These are phyloP conservation scores for Aureobasidium leucospermi DNA, from an alignment of 2,329 filamentous ascomycete genomes.

Conservation along the genomic window DNA sequence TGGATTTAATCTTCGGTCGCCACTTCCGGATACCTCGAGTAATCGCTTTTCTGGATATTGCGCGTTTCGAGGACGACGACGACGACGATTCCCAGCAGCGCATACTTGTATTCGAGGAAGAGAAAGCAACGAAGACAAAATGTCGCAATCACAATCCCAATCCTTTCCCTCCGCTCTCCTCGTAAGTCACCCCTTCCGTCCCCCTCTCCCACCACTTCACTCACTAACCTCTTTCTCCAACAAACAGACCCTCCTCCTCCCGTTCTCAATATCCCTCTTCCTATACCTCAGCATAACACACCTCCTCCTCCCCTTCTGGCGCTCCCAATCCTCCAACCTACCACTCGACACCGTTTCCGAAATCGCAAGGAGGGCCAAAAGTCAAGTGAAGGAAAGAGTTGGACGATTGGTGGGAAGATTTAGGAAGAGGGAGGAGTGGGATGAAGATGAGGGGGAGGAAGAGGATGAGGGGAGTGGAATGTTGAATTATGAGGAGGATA, in stretches of 20 bases:
- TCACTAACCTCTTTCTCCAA: neutral
- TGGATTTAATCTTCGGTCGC: too few relatives aligned
- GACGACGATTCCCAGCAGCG: neutral
- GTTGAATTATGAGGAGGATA: slow-evolving; percentile 12
- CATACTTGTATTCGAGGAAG: neutral
- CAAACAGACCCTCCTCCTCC: slow-evolving; percentile 6
- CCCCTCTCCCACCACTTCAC: neutral
- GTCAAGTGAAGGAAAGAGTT: neutral
- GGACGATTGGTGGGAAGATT: neutral
- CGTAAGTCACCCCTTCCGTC: neutral
- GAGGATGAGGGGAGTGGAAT: slow-evolving; percentile 1
- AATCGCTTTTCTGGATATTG: too few relatives aligned
- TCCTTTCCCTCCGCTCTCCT: neutral
- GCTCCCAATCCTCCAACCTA: neutral
- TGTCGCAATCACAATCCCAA: neutral
- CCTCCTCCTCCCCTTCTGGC: slow-evolving; percentile 6
- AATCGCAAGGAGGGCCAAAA: neutral
- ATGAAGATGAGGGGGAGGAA: slow-evolving; percentile 1
- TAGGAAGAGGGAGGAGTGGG: neutral
- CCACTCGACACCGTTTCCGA: neutral
- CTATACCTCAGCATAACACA: slow-evolving; percentile 10
- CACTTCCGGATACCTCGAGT: too few relatives aligned
- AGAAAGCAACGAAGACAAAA: neutral
- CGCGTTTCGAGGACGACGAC: neutral
- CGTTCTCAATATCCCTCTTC: neutral